Evolutionary conservation across 495 filamentous ascomycete species (phyloP), one percentile per base, ranked within the genome.

Genomic region (Xylaria sp.): DNA sequence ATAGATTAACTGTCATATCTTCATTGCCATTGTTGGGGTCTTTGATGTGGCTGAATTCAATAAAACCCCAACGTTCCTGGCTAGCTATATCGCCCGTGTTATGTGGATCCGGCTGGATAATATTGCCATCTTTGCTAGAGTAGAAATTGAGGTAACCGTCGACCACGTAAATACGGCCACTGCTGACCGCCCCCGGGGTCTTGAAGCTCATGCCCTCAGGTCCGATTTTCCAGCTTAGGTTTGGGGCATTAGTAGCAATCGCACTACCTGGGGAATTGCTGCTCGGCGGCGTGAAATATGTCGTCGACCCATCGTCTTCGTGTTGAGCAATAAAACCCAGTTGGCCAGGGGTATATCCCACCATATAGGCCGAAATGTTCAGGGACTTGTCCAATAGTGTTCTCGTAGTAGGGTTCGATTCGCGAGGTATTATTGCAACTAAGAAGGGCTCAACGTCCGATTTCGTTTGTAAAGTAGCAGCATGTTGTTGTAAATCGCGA

Each of bases 81-180:
- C 86, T 85, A 69, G 90, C 90, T 0, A 87, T 79, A 69, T 92
- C 90, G 0, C 81, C 78, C 1, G 84, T 82, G 69, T 91, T 92
- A 31, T 68, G 53, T 2, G 70, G 70, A 31, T 71, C 69, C 1
- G 69, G 69, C 0, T 71, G 61, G 21, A 71, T 50, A 35, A 71
- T 71, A 1, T 15, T 4, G 0, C 33, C 21, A 11, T 48, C 48
- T 15, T 50, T 17, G 29, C 29, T 55, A 1, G 48, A 21, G 26
- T 35, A 71, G 40, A 71, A 71, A 14, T 71, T 37, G 48, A 71
- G 61, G 40, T 48, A 2, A 0, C 61, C 69, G 24, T 71, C 43
- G 26, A 50, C 48, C 15, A 71, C 15, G 44, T 71, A 71, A 1
- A 71, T 65, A 14, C 69, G 69, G 11, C 69, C 69, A 21, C 69